These are phyloP conservation scores for Botrytis paeoniae DNA, from an alignment of 2,329 filamentous ascomycete species.

Conservation along the genomic window DNA sequence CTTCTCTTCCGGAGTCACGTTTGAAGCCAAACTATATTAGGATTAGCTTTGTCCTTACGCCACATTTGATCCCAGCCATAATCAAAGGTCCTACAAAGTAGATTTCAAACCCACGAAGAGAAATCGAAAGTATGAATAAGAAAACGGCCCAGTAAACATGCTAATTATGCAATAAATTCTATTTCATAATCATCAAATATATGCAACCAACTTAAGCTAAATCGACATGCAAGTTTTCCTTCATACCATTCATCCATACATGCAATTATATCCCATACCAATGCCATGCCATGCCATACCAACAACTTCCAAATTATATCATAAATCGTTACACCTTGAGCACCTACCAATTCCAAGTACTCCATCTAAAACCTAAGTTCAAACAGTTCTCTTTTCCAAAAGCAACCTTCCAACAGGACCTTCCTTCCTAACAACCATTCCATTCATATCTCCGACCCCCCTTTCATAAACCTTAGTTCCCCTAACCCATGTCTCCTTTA, in stretches of 20 bases:
- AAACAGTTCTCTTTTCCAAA: slow-evolving; percentile 43
- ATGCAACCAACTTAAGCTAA: background rate
- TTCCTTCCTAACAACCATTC: slow-evolving; percentile 49
- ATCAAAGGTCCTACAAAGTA: background rate
- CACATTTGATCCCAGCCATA: background rate
- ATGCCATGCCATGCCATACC: background rate
- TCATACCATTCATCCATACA: background rate
- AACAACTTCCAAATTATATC: background rate
- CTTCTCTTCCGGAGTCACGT: background rate
- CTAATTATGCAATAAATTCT: background rate
- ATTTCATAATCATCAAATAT: background rate
- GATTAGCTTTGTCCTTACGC: background rate
- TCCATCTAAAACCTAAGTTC: background rate
- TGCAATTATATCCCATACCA: slow-evolving; percentile 1
- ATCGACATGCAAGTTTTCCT: background rate
- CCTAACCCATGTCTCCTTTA: slow-evolving; percentile 38
- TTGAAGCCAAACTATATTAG: background rate
- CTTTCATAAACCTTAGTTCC: slow-evolving; percentile 36
- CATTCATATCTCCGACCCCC: slow-evolving; percentile 27
- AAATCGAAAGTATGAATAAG: background rate
- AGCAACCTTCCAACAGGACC: slow-evolving; percentile 48
- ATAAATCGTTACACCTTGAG: slow-evolving; percentile 5
- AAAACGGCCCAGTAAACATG: background rate
- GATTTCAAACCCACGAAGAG: background rate
- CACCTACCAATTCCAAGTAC: too few relatives aligned